Evolutionary conservation across 2,329 filamentous ascomycete species (phyloP).

Genomic region (Elsinoe arachidis): DNA sequence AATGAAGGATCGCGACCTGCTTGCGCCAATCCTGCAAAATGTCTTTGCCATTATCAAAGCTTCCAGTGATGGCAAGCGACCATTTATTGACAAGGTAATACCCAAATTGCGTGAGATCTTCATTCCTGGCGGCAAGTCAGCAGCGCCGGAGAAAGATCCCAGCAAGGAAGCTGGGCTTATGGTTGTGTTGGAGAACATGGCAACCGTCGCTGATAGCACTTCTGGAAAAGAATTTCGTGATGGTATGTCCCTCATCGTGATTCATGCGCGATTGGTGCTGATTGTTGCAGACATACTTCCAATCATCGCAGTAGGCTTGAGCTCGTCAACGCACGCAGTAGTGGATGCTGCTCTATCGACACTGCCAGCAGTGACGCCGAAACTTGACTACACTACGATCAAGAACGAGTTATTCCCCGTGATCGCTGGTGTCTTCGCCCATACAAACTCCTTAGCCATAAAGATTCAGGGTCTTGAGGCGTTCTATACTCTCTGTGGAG

Average conservation of each 20-base stretch:
- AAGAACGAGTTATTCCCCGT: slow-evolving; percentile 96
- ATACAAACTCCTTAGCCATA: slow-evolving; percentile 86
- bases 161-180: slow-evolving; percentile 83
- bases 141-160: slow-evolving; percentile 63
- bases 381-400: slow-evolving; percentile 91
- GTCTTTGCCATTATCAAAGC: slow-evolving; percentile 81
- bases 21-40: slow-evolving; percentile 80
- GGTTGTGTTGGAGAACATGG: slow-evolving; percentile 78
- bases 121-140: slow-evolving; percentile 39
- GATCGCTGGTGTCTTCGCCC: slow-evolving; percentile 81
- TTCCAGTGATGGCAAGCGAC: slow-evolving; percentile 65
- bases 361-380: slow-evolving; percentile 69
- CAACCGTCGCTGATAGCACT: slow-evolving; percentile 67
- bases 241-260: slow-evolving; percentile 42
- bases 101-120: slow-evolving; percentile 79
- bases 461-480: slow-evolving; percentile 89
- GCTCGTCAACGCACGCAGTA: slow-evolving; percentile 80
- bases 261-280: background rate
- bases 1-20: slow-evolving; percentile 80
- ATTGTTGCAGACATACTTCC: slow-evolving; percentile 65
- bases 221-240: slow-evolving; percentile 92
- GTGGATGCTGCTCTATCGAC: slow-evolving; percentile 78
- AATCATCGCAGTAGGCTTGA: slow-evolving; percentile 72
- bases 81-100: slow-evolving; percentile 79
- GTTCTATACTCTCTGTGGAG: slow-evolving; percentile 82